Evolutionary conservation across 2,329 filamentous ascomycete genomes (phyloP).

Genomic region (Fusarium clavum): DNA sequence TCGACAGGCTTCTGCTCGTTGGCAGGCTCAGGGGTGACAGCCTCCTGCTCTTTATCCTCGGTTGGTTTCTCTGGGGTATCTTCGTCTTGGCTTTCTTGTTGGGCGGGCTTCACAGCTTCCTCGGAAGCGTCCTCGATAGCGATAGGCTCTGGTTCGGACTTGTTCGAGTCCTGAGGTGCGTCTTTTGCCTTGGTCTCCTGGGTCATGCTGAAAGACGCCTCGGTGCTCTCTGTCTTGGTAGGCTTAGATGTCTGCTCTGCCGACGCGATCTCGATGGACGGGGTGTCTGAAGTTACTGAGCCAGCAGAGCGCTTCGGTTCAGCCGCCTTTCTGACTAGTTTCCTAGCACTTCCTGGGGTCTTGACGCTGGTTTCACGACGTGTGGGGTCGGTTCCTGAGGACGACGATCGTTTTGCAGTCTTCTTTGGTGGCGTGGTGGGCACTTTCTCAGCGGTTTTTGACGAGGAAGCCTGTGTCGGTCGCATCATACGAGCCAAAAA

Average conservation of each 20-base stretch:
- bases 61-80: conserved; percentile 8
- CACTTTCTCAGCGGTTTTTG: conserved; percentile 73
- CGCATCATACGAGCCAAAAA: conserved; percentile 87
- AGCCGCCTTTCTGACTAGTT: conserved; percentile 15
- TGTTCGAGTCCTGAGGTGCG: background rate
- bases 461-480: conserved; percentile 76
- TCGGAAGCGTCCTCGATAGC: conserved; percentile 21
- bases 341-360: conserved; percentile 42
- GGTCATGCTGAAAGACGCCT: conserved; percentile 3
- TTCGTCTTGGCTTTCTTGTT: conserved; percentile 17
- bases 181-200: conserved; percentile 1
- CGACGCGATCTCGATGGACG: conserved; percentile 1
- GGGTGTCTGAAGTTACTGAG: conserved; percentile 12
- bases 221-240: conserved; percentile 3
- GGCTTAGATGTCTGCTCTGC: conserved; percentile 21
- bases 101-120: conserved; percentile 27
- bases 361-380: conserved; percentile 44
- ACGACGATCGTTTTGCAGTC: conserved; percentile 41
- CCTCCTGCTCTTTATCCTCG: conserved; percentile 6
- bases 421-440: conserved; percentile 63
- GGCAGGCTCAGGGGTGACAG: conserved; percentile 9
- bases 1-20: conserved; percentile 10
- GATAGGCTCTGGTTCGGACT: conserved; percentile 13
- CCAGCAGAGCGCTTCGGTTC: conserved; percentile 12
- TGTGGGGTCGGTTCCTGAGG: conserved; percentile 34